Evolutionary conservation across 129 eudicot species (phyloP), one percentile per base, ranked within the genome.

Genomic region (Erigeron canadensis): DNA sequence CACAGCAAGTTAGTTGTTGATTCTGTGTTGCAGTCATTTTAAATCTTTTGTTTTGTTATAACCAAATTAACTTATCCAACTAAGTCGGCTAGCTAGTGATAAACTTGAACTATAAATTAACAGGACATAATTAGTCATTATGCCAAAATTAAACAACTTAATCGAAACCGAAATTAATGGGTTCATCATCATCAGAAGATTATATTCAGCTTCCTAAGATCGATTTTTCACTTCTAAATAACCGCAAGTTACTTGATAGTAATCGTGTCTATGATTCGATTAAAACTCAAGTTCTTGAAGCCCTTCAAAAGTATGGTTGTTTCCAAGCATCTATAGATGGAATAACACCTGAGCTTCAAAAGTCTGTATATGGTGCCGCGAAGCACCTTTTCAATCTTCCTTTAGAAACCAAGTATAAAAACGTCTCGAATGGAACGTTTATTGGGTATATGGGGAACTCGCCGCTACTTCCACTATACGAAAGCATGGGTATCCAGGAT

Each of bases 391-490:
- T 86, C 42, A 77, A 79, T 72, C 91, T 89, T 46, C 96, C 96
- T 4, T 48, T 84, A 13, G 83, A 84, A 58, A 84, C 77, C 48
- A 89, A 89, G 63, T 11, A 80, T 8, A 80, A 67, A 51, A 89
- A 86, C 79, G 61, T 66, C 1, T 84, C 89, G 5, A 75, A 75
- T 23, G 65, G 69, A 16, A 82, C 87, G 56, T 89, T 65, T 76
- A 78, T 79, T 69, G 96, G 96, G 64, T 89, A 86, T 44, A 79
- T 86, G 4, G 91, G 91, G 37, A 87, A 86, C 34, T 77, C 85
- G 42, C 69, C 89, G 1, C 17, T 65, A 50, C 82, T 84, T 38
- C 96, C 96, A 8, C 74, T 87, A 8, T 87, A 76, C 7, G 94
- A 87, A 55, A 87, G 94, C 78, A 63, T 87, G 87, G 94, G 94